Evolutionary conservation across 768 basidiomycete species (phyloP).

Genomic region (Rhizopogon vesiculosus): DNA sequence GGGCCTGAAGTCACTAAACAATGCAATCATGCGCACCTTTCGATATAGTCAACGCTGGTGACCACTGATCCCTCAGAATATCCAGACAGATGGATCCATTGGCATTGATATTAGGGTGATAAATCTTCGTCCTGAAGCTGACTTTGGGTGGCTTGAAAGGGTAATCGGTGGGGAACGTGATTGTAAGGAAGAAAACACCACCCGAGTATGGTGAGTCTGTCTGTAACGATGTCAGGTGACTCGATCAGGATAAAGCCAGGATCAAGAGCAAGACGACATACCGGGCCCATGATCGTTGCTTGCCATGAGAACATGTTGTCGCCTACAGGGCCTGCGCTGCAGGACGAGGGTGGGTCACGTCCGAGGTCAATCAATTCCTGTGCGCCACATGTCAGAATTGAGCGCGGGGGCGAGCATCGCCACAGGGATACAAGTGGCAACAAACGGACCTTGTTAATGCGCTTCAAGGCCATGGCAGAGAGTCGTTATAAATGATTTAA

Average conservation of each 20-base stretch:
- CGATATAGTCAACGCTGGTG: slow-evolving; percentile 96
- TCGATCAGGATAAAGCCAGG: slow-evolving; percentile 1
- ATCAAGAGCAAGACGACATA: slow-evolving; percentile 37
- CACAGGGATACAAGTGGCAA: slow-evolving; percentile 4
- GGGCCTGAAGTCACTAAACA: background rate
- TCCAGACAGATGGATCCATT: slow-evolving; percentile 99
- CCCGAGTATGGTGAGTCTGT: slow-evolving; percentile 97
- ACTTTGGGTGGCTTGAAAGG: slow-evolving; percentile 99
- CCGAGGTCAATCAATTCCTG: slow-evolving; percentile 99
- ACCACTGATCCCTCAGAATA: slow-evolving; percentile 99
- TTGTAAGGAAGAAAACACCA: slow-evolving; percentile 97
- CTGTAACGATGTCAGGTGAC: slow-evolving; percentile 39
- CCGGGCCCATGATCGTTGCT: slow-evolving; percentile 99
- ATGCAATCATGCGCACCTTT: slow-evolving; percentile 63
- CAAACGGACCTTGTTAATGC: slow-evolving; percentile 91
- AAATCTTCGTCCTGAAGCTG: slow-evolving; percentile 99
- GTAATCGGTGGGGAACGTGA: slow-evolving; percentile 95
- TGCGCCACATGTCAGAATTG: slow-evolving; percentile 6
- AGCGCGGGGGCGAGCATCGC: slow-evolving; percentile 14
- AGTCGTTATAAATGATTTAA: slow-evolving; percentile 6
- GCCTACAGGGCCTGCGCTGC: slow-evolving; percentile 96
- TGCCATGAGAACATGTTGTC: slow-evolving; percentile 99
- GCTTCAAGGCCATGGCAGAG: slow-evolving; percentile 86
- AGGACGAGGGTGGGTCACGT: slow-evolving; percentile 98
- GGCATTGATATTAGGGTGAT: slow-evolving; percentile 99